These are phyloP conservation scores for Didymella exigua DNA, from an alignment of 2,329 filamentous ascomycete species.

Conservation along the genomic window DNA sequence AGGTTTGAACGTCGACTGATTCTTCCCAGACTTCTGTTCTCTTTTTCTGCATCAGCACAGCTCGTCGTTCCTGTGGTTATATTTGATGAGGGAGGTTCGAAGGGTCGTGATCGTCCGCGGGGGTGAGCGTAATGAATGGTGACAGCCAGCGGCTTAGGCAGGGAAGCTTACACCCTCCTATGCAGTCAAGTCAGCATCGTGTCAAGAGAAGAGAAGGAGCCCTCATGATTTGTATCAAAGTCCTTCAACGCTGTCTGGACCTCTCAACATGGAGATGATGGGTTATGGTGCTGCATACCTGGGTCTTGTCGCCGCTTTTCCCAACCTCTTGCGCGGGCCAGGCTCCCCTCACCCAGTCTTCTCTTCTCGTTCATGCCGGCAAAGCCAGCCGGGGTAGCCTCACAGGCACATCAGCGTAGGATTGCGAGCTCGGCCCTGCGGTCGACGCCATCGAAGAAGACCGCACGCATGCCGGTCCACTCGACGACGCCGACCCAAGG, in stretches of 20 bases:
- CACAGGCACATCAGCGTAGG: background rate
- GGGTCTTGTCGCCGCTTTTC: background rate
- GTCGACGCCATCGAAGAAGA: background rate
- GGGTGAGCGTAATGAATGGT: background rate
- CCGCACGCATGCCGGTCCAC: background rate
- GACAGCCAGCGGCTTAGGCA: background rate
- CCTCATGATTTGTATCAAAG: background rate
- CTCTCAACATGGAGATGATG: background rate
- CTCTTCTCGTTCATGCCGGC: background rate
- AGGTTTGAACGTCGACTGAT: too few relatives aligned
- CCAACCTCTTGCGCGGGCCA: background rate
- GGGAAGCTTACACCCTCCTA: background rate
- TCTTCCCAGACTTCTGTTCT: too few relatives aligned
- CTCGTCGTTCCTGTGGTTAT: too few relatives aligned
- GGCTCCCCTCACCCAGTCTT: background rate
- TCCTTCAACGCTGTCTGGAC: background rate
- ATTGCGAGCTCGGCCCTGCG: background rate
- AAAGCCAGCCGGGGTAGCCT: background rate
- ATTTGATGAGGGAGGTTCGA: background rate
- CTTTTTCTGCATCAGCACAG: too few relatives aligned
- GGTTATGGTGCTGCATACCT: background rate
- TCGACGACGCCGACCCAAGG: background rate
- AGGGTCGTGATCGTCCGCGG: background rate
- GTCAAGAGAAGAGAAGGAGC: background rate
- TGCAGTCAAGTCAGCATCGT: background rate